Evolutionary conservation across 2,329 filamentous ascomycete species (phyloP).

Genomic region (Phialophora macrospora): DNA sequence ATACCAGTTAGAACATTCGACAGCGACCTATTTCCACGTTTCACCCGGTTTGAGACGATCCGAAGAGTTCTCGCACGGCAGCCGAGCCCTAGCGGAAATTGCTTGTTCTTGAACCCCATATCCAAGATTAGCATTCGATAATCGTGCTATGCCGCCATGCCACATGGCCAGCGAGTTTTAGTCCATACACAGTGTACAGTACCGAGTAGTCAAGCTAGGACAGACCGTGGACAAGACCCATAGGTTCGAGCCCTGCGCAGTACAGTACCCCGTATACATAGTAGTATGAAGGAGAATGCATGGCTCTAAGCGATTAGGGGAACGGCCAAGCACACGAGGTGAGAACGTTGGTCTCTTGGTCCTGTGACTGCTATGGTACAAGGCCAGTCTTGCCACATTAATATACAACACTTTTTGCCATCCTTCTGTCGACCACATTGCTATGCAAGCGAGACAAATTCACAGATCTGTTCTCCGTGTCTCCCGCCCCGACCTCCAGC

Average conservation of each 20-base stretch:
- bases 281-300: background rate
- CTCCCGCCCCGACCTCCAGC: background rate
- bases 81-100: constrained; percentile 18
- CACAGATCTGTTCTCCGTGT: background rate
- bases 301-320: background rate
- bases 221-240: background rate
- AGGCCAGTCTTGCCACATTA: constrained; percentile 6
- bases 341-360: background rate
- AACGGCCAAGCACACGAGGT: background rate
- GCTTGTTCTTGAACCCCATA: constrained; percentile 19
- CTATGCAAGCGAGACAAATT: constrained; percentile 1
- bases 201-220: background rate
- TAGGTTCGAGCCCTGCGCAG: background rate
- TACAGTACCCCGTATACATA: too few relatives aligned
- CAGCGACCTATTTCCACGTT: background rate
- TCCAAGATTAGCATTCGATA: constrained; percentile 5
- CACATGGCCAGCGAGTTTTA: constrained; percentile 11
- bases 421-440: background rate
- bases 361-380: constrained; percentile 9
- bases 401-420: constrained; percentile 18
- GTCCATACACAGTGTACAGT: background rate
- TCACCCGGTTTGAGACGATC: constrained; percentile 2
- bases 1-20: background rate
- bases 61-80: constrained; percentile 8
- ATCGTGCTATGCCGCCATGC: background rate